Conservation (phyloP, 2,329 filamentous ascomycete genomes). For the Hypoxylon sp. region DNA sequence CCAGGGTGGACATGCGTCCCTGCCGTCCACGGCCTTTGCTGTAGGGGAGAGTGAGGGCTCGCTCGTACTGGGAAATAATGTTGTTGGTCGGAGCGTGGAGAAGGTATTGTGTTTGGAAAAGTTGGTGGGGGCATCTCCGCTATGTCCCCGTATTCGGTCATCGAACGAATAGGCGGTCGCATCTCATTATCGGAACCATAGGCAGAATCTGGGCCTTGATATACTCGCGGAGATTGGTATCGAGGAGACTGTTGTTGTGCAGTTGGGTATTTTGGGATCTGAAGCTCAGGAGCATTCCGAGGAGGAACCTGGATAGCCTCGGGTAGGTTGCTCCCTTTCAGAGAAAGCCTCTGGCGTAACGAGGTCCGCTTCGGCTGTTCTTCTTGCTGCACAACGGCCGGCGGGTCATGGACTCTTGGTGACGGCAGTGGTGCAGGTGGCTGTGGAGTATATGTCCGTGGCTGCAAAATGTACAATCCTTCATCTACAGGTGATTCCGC, state of each 20-base stretch:
- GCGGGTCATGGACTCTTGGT: slow-evolving; percentile 58
- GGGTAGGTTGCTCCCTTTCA: slow-evolving; percentile 65
- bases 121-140: slow-evolving; percentile 55
- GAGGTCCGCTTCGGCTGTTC: slow-evolving; percentile 60
- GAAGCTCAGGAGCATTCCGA: slow-evolving; percentile 55
- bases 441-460: slow-evolving; percentile 70
- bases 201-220: slow-evolving; percentile 63
- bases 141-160: slow-evolving; percentile 51
- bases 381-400: slow-evolving; percentile 49
- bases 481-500: slow-evolving; percentile 55
- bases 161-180: slow-evolving; percentile 57
- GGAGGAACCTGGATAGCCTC: slow-evolving; percentile 70
- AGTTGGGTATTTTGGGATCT: slow-evolving; percentile 52
- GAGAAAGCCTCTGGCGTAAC: slow-evolving; percentile 68
- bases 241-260: slow-evolving; percentile 41
- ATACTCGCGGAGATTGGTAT: slow-evolving; percentile 47
- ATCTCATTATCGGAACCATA: slow-evolving; percentile 65
- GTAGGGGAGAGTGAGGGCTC: slow-evolving; percentile 74
- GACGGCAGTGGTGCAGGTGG: slow-evolving; percentile 65
- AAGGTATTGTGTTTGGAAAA: slow-evolving; percentile 59
- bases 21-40: slow-evolving; percentile 71
- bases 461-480: slow-evolving; percentile 68
- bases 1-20: slow-evolving; percentile 56
- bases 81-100: slow-evolving; percentile 68
- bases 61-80: slow-evolving; percentile 74